Evolutionary conservation across 139 green algal species (phyloP), one percentile per base, ranked within the genome.

Genomic region (Chlorella sorokiniana): DNA sequence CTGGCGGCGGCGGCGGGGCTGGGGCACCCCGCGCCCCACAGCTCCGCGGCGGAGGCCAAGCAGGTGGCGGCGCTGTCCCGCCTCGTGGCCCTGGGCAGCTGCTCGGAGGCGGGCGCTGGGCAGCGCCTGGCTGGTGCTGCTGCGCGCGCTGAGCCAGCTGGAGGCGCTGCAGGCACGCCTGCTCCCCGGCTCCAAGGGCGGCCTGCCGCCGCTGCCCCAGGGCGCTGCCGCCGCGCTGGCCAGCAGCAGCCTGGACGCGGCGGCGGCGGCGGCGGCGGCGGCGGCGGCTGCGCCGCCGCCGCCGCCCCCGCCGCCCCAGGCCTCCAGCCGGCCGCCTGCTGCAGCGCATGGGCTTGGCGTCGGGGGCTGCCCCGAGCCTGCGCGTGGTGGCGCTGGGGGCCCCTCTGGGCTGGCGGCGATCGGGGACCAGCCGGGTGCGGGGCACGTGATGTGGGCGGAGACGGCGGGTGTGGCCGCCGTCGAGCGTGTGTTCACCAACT

Each of bases 61-160:
- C 81, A 87, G 80, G 91, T 97, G 45, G 87, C 89, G 33, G 89
- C 88, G 20, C 82, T 98, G 52, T 83, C 88, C 70, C 80, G 83
- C 31, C 86, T 97, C 40, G 65, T 96, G 25, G 69, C 68, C 16
- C 67, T 95, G 31, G 90, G 88, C 4, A 81, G 45, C 18, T 88
- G 88, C 27, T 84, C 89, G 10, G 88, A 93, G 51, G 93, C 91
- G 1, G 89, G 91, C 92, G 72, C 81, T 98, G 37, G 94, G 94
- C 73, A 89, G 79, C 71, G 45, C 35, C 52, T 98, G 94, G 94
- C 76, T 93, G 2, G 76, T 93, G 22, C 75, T 98, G 1, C 88
- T 98, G 71, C 86, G 93, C 38, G 82, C 86, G 31, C 79, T 95
- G 4, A 93, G 88, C 51, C 86, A 86, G n/a, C 88, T 98, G 40